Evolutionary conservation across 805 yeast species (phyloP).

Genomic region (Citeromyces nyonsensis): DNA sequence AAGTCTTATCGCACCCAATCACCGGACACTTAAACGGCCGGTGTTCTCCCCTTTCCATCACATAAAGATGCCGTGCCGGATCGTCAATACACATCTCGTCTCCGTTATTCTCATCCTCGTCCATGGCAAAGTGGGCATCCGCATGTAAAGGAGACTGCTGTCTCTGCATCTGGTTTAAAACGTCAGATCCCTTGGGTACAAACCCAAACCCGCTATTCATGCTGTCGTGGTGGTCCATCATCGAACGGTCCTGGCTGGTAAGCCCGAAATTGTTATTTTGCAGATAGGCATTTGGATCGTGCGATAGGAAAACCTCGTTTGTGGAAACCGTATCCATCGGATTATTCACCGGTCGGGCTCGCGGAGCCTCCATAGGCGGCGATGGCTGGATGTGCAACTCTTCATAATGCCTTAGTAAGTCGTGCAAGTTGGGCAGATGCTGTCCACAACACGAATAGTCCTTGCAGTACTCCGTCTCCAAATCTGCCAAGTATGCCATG

Average conservation of each 20-base stretch:
- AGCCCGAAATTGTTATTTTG: not conserved
- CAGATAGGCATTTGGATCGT: slow-evolving; percentile 5
- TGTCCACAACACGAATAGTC: slow-evolving; percentile 96
- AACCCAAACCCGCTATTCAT: slow-evolving; percentile 6
- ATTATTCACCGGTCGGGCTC: slow-evolving; percentile 36
- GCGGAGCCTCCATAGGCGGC: slow-evolving; percentile 22
- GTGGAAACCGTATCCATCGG: slow-evolving; percentile 80
- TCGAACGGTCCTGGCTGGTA: not conserved
- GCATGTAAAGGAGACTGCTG: slow-evolving; percentile 6
- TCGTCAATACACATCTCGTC: slow-evolving; percentile 81
- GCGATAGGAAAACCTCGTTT: slow-evolving; percentile 70
- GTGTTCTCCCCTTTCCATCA: slow-evolving; percentile 81
- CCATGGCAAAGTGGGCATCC: slow-evolving; percentile 16
- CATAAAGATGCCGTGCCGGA: slow-evolving; percentile 90
- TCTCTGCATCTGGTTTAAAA: slow-evolving; percentile 8
- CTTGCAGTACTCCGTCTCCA: slow-evolving; percentile 92
- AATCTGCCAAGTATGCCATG: slow-evolving; percentile 69
- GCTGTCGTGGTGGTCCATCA: slow-evolving; percentile 1
- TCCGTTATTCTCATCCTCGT: slow-evolving; percentile 17
- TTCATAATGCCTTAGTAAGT: slow-evolving; percentile 85
- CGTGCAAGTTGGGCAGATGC: slow-evolving; percentile 84
- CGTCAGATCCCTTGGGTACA: slow-evolving; percentile 10
- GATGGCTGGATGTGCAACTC: slow-evolving; percentile 75
- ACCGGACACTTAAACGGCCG: slow-evolving; percentile 97
- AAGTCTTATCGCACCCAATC: slow-evolving; percentile 93